Percentiles rank a stretch among this genome's conserved stretches.
Evolutionary conservation across 1,284 basidiomycete species (phyloP).

Genomic region (Cystobasidium sp.): DNA sequence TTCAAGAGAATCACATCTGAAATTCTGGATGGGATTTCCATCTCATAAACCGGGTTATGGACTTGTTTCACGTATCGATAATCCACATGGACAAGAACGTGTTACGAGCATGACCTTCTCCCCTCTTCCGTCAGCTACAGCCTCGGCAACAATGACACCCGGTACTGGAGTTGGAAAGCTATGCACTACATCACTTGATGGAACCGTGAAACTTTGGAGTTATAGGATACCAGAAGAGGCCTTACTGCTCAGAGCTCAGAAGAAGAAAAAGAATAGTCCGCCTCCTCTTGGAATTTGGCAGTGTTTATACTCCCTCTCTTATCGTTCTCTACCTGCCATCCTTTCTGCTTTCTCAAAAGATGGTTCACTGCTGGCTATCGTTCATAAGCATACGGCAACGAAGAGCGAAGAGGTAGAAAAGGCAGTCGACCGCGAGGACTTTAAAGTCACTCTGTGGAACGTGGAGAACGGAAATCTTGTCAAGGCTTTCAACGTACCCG

Average conservation of each 20-base stretch:
- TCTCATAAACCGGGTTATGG: conserved; percentile 53
- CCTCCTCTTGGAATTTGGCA: conserved; percentile 48
- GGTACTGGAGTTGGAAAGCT: conserved; percentile 48
- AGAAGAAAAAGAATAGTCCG: conserved; percentile 16
- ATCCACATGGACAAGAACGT: conserved; percentile 77
- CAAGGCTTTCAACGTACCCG: conserved; percentile 65
- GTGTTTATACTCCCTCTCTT: conserved; percentile 67
- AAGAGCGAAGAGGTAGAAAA: too few relatives aligned
- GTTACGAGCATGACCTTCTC: conserved; percentile 70
- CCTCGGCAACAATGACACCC: conserved; percentile 21
- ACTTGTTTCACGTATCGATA: conserved; percentile 84
- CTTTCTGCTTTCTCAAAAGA: conserved; percentile 81
- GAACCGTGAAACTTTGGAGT: conserved; percentile 60
- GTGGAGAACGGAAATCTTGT: conserved; percentile 69
- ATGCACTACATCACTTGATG: conserved; percentile 59
- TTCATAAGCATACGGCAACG: conserved; percentile 61
- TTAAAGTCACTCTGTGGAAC: conserved; percentile 76
- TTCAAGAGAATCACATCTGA: conserved; percentile 75
- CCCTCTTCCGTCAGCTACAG: conserved; percentile 43
- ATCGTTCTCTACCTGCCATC: conserved; percentile 70
- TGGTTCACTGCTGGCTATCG: conserved; percentile 79
- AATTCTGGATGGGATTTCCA: conserved; percentile 73
- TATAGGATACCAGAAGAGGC: conserved; percentile 28
- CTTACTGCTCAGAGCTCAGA: not conserved
- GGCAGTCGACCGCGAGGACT: conserved; percentile 44